A percentile compares a stretch with the other conserved stretches of the same genome.
phyloP scores from a whole-genome alignment of 768 basidiomycete genomes.

The Tricholoma sp. region DNA sequence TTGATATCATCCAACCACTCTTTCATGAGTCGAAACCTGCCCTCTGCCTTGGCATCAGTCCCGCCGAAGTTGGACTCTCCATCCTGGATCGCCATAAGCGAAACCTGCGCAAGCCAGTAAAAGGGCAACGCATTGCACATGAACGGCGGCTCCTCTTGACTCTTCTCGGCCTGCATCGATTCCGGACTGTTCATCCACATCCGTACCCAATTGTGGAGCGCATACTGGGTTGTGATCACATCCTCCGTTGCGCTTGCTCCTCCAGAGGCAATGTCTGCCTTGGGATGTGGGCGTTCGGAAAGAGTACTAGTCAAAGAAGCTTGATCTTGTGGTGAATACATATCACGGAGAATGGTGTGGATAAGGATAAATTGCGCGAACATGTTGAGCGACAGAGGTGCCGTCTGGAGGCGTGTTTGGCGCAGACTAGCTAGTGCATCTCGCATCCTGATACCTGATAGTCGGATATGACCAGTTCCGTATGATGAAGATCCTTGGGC shows the following conservation, averaged over 20 bases:
- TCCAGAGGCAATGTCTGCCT: not conserved
- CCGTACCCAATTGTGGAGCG: constrained; percentile 57
- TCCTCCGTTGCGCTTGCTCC: constrained; percentile 6
- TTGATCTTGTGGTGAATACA: constrained; percentile 23
- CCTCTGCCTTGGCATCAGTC: constrained; percentile 24
- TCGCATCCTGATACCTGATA: constrained; percentile 35
- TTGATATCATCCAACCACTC: constrained; percentile 47
- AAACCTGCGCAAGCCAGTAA: constrained; percentile 60
- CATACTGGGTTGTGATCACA: constrained; percentile 36
- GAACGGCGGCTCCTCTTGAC: constrained; percentile 30
- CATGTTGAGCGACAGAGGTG: constrained; percentile 29
- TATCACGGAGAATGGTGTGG: constrained; percentile 39
- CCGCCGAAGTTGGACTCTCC: constrained; percentile 22
- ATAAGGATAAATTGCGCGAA: constrained; percentile 43
- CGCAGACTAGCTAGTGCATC: constrained; percentile 28
- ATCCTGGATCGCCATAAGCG: constrained; percentile 48
- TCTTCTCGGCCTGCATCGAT: constrained; percentile 21
- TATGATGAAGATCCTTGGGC: constrained; percentile 37
- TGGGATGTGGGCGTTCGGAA: not conserved
- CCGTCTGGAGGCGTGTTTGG: constrained; percentile 23
- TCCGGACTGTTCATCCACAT: constrained; percentile 44
- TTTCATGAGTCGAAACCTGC: constrained; percentile 43
- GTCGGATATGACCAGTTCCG: constrained; percentile 28
- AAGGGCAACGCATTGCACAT: constrained; percentile 46
- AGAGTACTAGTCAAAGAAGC: constrained; percentile 6